Conservation (phyloP, 495 filamentous ascomycete species). For the Annulohypoxylon moriforme region DNA sequence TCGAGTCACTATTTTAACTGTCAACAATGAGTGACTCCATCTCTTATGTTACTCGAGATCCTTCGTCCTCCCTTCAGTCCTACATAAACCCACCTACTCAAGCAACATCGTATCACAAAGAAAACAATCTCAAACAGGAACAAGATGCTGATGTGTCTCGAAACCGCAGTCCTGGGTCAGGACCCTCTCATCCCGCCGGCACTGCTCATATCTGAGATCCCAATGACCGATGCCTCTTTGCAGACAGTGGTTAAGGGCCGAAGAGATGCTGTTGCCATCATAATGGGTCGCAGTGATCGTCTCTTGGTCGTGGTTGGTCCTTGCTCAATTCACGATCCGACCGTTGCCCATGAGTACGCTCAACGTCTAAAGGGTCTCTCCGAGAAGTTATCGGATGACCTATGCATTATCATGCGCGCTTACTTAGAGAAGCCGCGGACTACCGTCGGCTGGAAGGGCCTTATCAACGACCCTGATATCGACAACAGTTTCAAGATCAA, state of each 20-base stretch:
- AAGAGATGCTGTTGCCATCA: conserved; percentile 81
- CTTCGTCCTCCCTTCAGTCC: conserved; percentile 5
- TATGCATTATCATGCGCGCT: conserved; percentile 95
- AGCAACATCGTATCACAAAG: neutral
- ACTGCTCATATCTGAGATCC: conserved; percentile 88
- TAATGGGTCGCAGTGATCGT: conserved; percentile 82
- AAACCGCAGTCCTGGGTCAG: conserved; percentile 82
- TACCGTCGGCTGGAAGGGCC: conserved; percentile 99
- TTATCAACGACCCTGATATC: conserved; percentile 99
- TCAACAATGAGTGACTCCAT: conserved; percentile 18
- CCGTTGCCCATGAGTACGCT: conserved; percentile 87
- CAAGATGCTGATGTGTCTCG: conserved; percentile 46
- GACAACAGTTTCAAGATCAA: conserved; percentile 98
- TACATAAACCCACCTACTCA: conserved; percentile 15
- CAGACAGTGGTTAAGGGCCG: conserved; percentile 85
- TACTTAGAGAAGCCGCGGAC: conserved; percentile 99
- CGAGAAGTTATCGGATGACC: conserved; percentile 79
- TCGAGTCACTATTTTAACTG: neutral
- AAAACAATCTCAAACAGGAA: conserved; percentile 3
- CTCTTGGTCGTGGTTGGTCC: conserved; percentile 95
- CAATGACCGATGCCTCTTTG: conserved; percentile 71
- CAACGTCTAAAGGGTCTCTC: conserved; percentile 77
- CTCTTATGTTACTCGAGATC: conserved; percentile 25
- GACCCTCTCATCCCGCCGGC: conserved; percentile 93
- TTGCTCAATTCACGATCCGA: conserved; percentile 97